Conservation (phyloP, 1,284 basidiomycete species). For the Cystobasidium slooffiae region DNA sequence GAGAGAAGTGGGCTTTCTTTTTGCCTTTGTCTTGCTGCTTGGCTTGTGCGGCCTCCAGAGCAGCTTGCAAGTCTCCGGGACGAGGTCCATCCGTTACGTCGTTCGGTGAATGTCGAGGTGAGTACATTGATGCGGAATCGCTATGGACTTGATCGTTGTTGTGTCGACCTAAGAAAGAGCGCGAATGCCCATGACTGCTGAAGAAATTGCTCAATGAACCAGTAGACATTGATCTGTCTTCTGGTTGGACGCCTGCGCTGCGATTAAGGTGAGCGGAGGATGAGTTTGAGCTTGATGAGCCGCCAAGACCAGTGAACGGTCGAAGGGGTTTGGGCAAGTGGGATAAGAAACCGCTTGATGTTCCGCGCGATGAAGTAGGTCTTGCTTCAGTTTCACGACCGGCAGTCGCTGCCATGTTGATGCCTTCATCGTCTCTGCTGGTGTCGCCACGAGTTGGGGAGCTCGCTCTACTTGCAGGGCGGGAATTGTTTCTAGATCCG, state of each 20-base stretch:
- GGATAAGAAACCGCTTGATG: conserved; percentile 48
- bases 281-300: conserved; percentile 8
- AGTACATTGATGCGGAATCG: background rate
- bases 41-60: conserved; percentile 31
- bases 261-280: conserved; percentile 29
- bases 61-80: conserved; percentile 27
- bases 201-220: conserved; percentile 27
- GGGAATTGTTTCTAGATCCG: conserved; percentile 44
- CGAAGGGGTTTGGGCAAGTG: conserved; percentile 53
- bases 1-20: conserved; percentile 18
- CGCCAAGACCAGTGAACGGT: conserved; percentile 50
- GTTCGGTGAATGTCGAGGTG: background rate
- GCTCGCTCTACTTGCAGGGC: conserved; percentile 45
- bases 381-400: conserved; percentile 29
- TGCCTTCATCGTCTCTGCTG: background rate
- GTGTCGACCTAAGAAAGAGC: conserved; percentile 9
- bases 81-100: background rate
- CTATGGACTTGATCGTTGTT: background rate
- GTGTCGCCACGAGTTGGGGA: conserved; percentile 42
- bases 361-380: background rate
- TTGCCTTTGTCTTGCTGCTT: conserved; percentile 37
- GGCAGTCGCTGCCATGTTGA: background rate
- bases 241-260: background rate
- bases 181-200: conserved; percentile 4
- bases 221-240: conserved; percentile 27